Base-by-base conservation (phyloP, 208 protist genomes). In the Strigomonas culicis region DNA sequence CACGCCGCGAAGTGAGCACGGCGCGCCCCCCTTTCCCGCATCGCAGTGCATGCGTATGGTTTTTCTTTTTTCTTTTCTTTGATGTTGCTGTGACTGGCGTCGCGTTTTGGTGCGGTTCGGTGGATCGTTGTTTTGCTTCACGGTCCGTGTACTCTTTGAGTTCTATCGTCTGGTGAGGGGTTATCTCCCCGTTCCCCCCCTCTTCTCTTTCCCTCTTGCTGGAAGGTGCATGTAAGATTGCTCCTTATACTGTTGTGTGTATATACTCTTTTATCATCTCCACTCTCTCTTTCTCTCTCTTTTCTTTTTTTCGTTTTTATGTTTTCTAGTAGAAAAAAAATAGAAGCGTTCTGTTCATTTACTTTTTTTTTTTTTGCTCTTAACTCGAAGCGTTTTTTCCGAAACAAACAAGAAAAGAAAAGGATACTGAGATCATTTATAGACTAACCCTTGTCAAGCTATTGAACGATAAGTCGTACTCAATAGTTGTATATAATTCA, bases 271-370 rank as follows among this genome's bases (percentile, higher is more conserved):
- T 17, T 55, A 41, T 36, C 46, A 50, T 19, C 17, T 27, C 30
- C 22, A n/a, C 51, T 7, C 43, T 8, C 30, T 58, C 4, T 49
- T 17, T 55, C 7, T 55, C 27, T 25, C 25, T 55, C 49, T 59
- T 57, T 62, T 62, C 43, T 50, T 28, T 61, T 68, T 28, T 34
- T 59, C 10, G 47, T 61, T 39, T 59, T 49, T 53, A 13, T 59
- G 4, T 59, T 41, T 60, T 71, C 60, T 66, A 22, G 21, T 59
- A 4, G 34, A 22, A 34, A 30, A 19, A 22, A 39, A 21, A 44
- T 41, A 41, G 13, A 41, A 41, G 36, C 36, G 30, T 3, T 21
- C 22, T 27, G 11, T 44, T 25, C 17, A 47, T 15, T n/a, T 31
- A 36, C 28, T 11, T 70, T 64, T 64, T 52, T 63, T 51, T 36